Percentiles rank a stretch among this genome's conserved stretches.
Evolutionary conservation across 2,329 filamentous ascomycete genomes (phyloP).

Genomic region (Fusarium brachygibbosum): DNA sequence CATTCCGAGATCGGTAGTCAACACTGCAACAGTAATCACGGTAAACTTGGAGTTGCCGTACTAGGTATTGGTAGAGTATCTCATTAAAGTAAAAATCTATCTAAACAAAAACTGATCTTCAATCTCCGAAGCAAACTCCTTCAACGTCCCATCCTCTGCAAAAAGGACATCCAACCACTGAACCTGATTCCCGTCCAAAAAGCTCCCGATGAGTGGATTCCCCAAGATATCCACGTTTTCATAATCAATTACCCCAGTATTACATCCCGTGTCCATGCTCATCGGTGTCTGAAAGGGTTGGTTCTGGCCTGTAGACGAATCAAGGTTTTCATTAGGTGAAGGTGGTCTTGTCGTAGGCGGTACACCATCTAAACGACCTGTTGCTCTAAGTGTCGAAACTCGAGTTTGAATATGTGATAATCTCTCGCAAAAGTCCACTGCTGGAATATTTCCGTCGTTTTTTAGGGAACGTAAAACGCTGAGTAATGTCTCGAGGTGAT

Average conservation of each 20-base stretch:
- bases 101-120: slow-evolving; percentile 48
- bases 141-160: slow-evolving; percentile 45
- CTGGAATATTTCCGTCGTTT: slow-evolving; percentile 50
- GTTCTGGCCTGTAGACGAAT: neutral
- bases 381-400: slow-evolving; percentile 33
- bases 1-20: neutral
- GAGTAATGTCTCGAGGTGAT: slow-evolving; percentile 48
- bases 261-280: neutral
- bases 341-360: neutral
- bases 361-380: slow-evolving; percentile 19
- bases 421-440: slow-evolving; percentile 50
- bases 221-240: slow-evolving; percentile 45
- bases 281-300: slow-evolving; percentile 20
- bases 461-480: slow-evolving; percentile 51
- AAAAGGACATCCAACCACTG: slow-evolving; percentile 48
- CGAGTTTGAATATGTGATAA: slow-evolving; percentile 47
- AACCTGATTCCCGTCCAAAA: slow-evolving; percentile 47
- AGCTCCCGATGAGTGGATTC: slow-evolving; percentile 47
- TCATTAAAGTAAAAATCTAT: neutral
- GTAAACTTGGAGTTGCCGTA: neutral
- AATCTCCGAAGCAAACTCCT: slow-evolving; percentile 48
- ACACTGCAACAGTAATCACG: neutral
- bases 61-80: too few species aligned
- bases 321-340: neutral
- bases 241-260: slow-evolving; percentile 25